Evolutionary conservation across 495 filamentous ascomycete species (phyloP), one percentile per base, ranked within the genome.

Genomic region (Apiosordaria backusii): DNA sequence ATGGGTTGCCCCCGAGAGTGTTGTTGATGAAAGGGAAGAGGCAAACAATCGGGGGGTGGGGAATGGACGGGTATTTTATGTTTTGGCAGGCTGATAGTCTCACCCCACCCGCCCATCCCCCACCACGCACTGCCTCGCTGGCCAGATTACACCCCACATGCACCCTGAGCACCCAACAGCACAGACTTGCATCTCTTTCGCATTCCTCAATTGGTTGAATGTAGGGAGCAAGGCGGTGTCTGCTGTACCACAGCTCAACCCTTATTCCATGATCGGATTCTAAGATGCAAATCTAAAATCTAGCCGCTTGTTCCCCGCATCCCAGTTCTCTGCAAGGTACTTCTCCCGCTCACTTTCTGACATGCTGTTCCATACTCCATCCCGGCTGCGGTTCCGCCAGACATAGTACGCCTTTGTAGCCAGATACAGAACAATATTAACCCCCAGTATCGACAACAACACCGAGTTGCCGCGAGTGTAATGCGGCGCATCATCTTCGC

Each of bases 301-400:
- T 60, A 84, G 83, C 80, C 90, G 81, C 77, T 92, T 92, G 68
- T 89, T 92, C 25, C 91, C 90, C 65, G 82, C 80, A 69, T 91
- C 86, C 10, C 72, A 83, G 24, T 89, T 90, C 3, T 86, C 86
- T 4, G 76, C 77, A 15, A 93, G 75, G 71, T 93, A 95, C 25
- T 81, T 76, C 24, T 85, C 71, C 71, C 81, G 79, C 73, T 93
- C 87, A 18, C 82, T 84, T 19, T 80, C 79, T 16, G 75, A 83
- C 89, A 93, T 89, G 0, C 75, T 76, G 65, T 82, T 76, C 90
- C 79, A 80, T 40, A 61, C 67, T 15, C 58, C 60, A 10, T 75
- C 77, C 50, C 75, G 67, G 18, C 57, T 50, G 18, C 76, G 78
- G 70, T 92, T 92, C 19, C 85, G 79, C 79, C 78, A 82, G 1